Evolutionary conservation across 306 rosid genomes (phyloP), one percentile per base, ranked within the genome.

Genomic region (Argentina anserina): DNA sequence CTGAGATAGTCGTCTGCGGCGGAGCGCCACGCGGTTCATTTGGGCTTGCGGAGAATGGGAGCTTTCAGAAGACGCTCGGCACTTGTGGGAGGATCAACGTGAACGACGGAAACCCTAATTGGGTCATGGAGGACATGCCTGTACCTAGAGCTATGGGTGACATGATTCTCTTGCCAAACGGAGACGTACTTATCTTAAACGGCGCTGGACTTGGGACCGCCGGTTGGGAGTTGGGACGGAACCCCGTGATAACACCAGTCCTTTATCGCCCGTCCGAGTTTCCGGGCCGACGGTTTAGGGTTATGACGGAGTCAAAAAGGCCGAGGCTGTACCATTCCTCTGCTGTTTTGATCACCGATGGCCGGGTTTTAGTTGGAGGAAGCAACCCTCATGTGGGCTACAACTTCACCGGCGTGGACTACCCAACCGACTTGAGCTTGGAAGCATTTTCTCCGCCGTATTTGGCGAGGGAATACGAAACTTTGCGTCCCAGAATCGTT

Each of bases 401-500:
- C 68, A 87, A 78, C 71, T 92, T 89, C 81, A 84, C 87, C 0
- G 82, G 79, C 5, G 96, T 86, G 3, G 76, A 87, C 41, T 89
- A 53, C 80, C 90, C 91, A 0, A 92, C 93, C 0, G 97, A 92
- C n/a, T 65, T 92, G 1, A 92, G 96, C 76, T 73, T 92, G 37
- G 96, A 89, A 72, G 89, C 89, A 0, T 92, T 89, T 72, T 87
- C 82, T 1, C 97, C 97, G 2, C 91, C 96, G 0, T 92, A 92
- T 79, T 68, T 89, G 52, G 72, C 86, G 0, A 55, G 50, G 6
- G 78, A 26, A 31, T 33, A 81, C 59, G 74, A 28, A 25, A 40
- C 3, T 7, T 5, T 81, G 0, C 75, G 96, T 56, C 93, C 93
- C 15, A 81, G 20, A 0, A 75, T 87, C 11, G 13, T 77, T 49